Evolutionary conservation across 441 rosid genomes (phyloP).

Genomic region (Populus tomentosa): DNA sequence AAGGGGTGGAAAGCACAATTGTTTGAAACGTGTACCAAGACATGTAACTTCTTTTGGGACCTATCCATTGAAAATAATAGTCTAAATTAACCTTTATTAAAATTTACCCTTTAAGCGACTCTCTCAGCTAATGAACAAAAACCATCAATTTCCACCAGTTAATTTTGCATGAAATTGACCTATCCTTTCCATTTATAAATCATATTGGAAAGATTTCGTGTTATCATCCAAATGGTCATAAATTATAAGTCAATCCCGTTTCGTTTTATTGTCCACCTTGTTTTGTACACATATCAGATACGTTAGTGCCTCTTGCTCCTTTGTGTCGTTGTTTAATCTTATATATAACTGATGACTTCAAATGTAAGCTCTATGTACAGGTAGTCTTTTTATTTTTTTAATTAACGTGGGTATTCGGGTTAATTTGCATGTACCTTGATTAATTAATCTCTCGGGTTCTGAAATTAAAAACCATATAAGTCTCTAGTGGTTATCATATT

Average conservation of each 20-base stretch:
- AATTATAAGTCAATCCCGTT: neutral
- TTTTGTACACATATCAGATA: neutral
- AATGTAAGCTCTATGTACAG: too few relatives aligned
- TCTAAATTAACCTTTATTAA: neutral
- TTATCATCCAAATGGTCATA: neutral
- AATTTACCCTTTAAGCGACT: slow-evolving; percentile 14
- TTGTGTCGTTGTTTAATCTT: too few relatives aligned
- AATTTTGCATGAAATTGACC: neutral
- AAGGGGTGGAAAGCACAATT: neutral
- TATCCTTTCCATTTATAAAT: neutral
- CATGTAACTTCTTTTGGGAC: slow-evolving; percentile 14
- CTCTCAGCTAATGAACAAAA: neutral
- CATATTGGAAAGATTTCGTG: neutral
- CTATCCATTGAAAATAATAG: slow-evolving; percentile 6
- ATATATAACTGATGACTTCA: too few relatives aligned
- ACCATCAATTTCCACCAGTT: neutral
- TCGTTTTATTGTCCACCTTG: neutral
- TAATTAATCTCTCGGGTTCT: too few relatives aligned
- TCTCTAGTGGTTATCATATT: too few relatives aligned
- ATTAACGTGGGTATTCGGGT: too few relatives aligned
- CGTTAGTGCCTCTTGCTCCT: too few relatives aligned
- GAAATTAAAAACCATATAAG: too few relatives aligned
- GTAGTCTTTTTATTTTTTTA: too few relatives aligned
- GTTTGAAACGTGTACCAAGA: neutral
- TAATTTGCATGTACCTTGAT: too few relatives aligned